Evolutionary conservation across 108 stramenopile genomes (phyloP).

Genomic region (Stephanodiscus minutulus): DNA sequence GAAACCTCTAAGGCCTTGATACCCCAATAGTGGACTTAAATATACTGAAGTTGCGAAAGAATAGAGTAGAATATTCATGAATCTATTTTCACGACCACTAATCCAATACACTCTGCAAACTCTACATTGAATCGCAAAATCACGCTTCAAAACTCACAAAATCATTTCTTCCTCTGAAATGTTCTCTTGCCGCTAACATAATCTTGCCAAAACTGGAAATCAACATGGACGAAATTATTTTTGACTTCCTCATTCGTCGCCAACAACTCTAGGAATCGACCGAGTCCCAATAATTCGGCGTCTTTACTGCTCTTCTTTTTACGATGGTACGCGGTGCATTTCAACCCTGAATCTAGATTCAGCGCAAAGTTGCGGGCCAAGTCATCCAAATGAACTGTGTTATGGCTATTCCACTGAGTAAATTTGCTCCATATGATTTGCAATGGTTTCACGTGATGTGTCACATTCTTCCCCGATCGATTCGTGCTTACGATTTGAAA

Average conservation of each 20-base stretch:
- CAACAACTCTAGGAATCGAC: conserved; percentile 62
- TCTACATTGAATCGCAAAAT: neutral
- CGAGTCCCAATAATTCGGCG: conserved; percentile 58
- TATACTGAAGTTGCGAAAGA: too few relatives aligned
- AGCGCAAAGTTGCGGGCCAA: conserved; percentile 93
- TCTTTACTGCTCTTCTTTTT: conserved; percentile 64
- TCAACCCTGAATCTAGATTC: conserved; percentile 80
- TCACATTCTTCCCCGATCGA: conserved; percentile 59
- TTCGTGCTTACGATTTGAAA: conserved; percentile 79
- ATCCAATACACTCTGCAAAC: neutral
- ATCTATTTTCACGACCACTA: neutral
- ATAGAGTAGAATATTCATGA: neutral
- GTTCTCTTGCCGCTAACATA: conserved; percentile 55
- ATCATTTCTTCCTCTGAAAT: conserved; percentile 32
- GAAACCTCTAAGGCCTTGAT: conserved; percentile 32
- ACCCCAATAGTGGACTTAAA: too few relatives aligned
- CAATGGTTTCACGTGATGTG: conserved; percentile 93
- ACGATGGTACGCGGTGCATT: conserved; percentile 77
- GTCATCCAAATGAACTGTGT: conserved; percentile 95
- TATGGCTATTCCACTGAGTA: conserved; percentile 78
- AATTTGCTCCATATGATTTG: conserved; percentile 98
- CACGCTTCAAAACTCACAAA: neutral
- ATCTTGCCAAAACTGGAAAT: conserved; percentile 73
- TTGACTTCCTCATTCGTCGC: conserved; percentile 45
- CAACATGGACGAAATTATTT: conserved; percentile 61